phyloP scores from a whole-genome alignment of 148 eudicot genomes.

The Rheum nobile region DNA sequence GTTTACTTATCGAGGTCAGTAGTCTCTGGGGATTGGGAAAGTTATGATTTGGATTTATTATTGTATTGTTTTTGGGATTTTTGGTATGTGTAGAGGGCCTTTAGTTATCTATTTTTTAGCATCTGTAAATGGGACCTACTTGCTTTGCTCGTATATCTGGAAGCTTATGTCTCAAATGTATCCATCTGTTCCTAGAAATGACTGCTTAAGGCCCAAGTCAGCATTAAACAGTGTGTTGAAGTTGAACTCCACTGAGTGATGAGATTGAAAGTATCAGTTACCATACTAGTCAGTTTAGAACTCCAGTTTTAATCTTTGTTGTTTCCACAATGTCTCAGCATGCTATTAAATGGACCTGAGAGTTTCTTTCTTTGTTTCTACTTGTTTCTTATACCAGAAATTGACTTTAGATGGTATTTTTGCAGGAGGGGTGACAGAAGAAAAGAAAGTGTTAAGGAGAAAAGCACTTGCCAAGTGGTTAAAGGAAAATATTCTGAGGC shows the following conservation, averaged over 20 bases:
- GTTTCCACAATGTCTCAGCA: not conserved
- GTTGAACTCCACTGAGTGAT: not conserved
- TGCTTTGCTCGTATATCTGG: not conserved
- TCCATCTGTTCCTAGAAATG: not conserved
- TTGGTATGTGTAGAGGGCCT: not conserved
- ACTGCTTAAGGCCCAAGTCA: not conserved
- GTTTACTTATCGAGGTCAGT: conserved; percentile 75
- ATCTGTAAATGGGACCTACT: not conserved
- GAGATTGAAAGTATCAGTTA: not conserved
- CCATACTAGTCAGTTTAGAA: not conserved
- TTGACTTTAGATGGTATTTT: conserved; percentile 7
- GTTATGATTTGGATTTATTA: not conserved
- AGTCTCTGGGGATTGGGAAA: not conserved
- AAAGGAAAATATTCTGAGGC: conserved; percentile 85
- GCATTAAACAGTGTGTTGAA: not conserved
- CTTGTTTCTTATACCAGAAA: not conserved
- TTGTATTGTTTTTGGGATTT: not conserved
- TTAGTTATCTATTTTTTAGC: not conserved
- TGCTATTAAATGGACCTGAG: not conserved
- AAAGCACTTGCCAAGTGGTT: conserved; percentile 92
- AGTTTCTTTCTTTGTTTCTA: not conserved
- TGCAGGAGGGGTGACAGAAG: conserved; percentile 96
- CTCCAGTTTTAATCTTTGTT: not conserved
- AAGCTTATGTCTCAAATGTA: not conserved
- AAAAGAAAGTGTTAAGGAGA: conserved; percentile 57